A percentile compares a stretch with the other conserved stretches of the same genome.
Evolutionary conservation across 805 yeast species (phyloP).

Genomic region (Suhomyces canberraensis): DNA sequence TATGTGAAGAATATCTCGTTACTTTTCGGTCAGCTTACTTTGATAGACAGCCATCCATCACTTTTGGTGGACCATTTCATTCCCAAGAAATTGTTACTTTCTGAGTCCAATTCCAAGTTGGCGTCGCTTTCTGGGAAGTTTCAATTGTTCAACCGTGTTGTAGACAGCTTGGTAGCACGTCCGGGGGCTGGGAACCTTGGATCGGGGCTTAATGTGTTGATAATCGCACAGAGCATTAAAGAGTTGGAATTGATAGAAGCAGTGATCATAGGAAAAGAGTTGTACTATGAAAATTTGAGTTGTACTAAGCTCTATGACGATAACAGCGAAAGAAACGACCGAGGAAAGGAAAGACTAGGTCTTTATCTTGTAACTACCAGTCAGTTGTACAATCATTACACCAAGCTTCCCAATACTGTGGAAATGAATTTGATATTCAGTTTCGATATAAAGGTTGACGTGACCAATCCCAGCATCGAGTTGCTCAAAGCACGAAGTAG

Average conservation of each 20-base stretch:
- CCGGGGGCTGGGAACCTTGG: too few relatives aligned
- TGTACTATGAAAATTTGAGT: constrained; percentile 64
- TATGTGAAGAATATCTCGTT: constrained; percentile 36
- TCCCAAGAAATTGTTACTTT: constrained; percentile 62
- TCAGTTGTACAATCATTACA: constrained; percentile 33
- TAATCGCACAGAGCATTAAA: constrained; percentile 60
- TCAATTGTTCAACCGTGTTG: constrained; percentile 47
- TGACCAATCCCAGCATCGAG: constrained; percentile 34
- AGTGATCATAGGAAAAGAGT: constrained; percentile 64
- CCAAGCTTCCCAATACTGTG: constrained; percentile 15
- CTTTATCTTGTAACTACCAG: constrained; percentile 29
- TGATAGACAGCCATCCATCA: constrained; percentile 64
- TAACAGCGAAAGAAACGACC: neutral
- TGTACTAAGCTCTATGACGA: constrained; percentile 57
- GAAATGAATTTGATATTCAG: constrained; percentile 32
- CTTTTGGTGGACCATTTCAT: constrained; percentile 73
- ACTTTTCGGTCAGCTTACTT: constrained; percentile 44
- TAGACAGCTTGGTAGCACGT: constrained; percentile 28
- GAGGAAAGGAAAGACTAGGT: constrained; percentile 9
- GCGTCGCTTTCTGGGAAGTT: constrained; percentile 59
- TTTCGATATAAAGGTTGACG: constrained; percentile 33
- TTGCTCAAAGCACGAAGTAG: constrained; percentile 22
- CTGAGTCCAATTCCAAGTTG: constrained; percentile 60
- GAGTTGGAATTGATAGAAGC: constrained; percentile 81
- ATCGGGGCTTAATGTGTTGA: constrained; percentile 22